Evolutionary conservation across 2,329 filamentous ascomycete genomes (phyloP).

Genomic region (Colletotrichum cuscutae): DNA sequence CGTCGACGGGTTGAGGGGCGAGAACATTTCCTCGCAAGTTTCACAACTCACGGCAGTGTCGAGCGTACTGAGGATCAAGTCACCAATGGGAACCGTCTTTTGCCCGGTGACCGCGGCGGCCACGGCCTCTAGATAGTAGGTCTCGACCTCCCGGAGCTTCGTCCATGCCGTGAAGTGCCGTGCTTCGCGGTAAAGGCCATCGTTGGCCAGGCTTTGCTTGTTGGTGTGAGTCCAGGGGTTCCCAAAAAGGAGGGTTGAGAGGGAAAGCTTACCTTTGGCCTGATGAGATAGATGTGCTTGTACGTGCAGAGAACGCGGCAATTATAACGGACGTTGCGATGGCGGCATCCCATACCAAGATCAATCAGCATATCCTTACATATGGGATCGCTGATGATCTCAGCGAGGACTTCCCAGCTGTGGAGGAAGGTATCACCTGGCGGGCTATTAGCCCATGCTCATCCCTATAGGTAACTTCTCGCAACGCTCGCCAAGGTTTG

Average conservation of each 20-base stretch:
- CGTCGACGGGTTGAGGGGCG: constrained; percentile 43
- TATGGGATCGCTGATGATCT: constrained; percentile 68
- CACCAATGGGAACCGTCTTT: constrained; percentile 51
- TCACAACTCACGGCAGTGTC: constrained; percentile 49
- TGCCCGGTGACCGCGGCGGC: constrained; percentile 24
- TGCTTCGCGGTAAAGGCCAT: constrained; percentile 51
- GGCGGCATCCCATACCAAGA: constrained; percentile 70
- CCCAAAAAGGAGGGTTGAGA: not conserved
- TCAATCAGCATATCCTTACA: constrained; percentile 75
- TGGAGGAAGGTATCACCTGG: constrained; percentile 67
- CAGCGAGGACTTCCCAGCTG: constrained; percentile 69
- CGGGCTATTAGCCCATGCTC: constrained; percentile 72
- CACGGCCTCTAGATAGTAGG: not conserved
- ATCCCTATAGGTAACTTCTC: too few relatives aligned
- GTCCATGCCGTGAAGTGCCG: constrained; percentile 54
- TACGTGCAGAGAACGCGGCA: constrained; percentile 58
- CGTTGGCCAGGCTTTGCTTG: constrained; percentile 44
- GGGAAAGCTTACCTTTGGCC: constrained; percentile 68
- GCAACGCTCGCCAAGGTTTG: not conserved
- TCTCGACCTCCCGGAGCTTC: constrained; percentile 41
- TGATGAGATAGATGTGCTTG: constrained; percentile 75
- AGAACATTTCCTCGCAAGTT: constrained; percentile 52
- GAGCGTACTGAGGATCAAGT: constrained; percentile 49
- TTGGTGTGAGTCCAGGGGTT: not conserved
- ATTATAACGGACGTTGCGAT: constrained; percentile 50